phyloP scores from a whole-genome alignment of 768 basidiomycete genomes.

The Podaxis mareebaensis region DNA sequence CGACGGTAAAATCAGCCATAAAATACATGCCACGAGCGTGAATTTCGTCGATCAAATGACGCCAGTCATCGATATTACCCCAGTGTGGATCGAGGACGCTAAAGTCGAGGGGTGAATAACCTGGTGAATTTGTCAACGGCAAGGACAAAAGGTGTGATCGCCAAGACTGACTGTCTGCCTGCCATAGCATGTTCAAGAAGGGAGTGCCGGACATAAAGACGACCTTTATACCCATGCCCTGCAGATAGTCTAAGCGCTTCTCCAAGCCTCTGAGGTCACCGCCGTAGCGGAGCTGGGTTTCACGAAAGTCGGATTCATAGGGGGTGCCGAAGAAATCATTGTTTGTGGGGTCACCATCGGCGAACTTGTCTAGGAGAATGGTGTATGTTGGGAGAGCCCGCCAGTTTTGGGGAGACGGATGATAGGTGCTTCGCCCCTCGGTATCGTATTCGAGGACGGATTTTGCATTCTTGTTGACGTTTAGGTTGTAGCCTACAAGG shows the following conservation, averaged over 20 bases:
- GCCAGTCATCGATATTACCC: slow-evolving; percentile 85
- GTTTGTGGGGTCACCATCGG: slow-evolving; percentile 89
- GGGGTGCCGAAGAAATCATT: slow-evolving; percentile 85
- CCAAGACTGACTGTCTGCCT: slow-evolving; percentile 80
- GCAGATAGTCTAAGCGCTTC: slow-evolving; percentile 79
- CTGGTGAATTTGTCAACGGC: slow-evolving; percentile 36
- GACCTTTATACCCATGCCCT: slow-evolving; percentile 82
- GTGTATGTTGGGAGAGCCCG: slow-evolving; percentile 79
- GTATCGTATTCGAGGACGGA: slow-evolving; percentile 66
- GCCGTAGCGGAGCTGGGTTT: slow-evolving; percentile 87
- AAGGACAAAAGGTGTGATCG: slow-evolving; percentile 2
- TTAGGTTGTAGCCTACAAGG: slow-evolving; percentile 76
- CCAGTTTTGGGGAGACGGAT: slow-evolving; percentile 84
- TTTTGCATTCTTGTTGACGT: slow-evolving; percentile 71
- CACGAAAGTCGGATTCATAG: slow-evolving; percentile 83
- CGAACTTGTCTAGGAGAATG: slow-evolving; percentile 89
- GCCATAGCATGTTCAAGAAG: slow-evolving; percentile 97
- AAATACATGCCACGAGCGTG: slow-evolving; percentile 87
- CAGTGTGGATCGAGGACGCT: slow-evolving; percentile 90
- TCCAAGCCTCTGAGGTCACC: slow-evolving; percentile 84
- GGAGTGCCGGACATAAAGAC: slow-evolving; percentile 93
- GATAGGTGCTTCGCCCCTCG: slow-evolving; percentile 68
- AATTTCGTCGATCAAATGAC: slow-evolving; percentile 67
- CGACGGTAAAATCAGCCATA: slow-evolving; percentile 93
- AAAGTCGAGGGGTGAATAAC: slow-evolving; percentile 93